Base-by-base conservation (phyloP, 768 basidiomycete species). In the Trametes maxima region DNA sequence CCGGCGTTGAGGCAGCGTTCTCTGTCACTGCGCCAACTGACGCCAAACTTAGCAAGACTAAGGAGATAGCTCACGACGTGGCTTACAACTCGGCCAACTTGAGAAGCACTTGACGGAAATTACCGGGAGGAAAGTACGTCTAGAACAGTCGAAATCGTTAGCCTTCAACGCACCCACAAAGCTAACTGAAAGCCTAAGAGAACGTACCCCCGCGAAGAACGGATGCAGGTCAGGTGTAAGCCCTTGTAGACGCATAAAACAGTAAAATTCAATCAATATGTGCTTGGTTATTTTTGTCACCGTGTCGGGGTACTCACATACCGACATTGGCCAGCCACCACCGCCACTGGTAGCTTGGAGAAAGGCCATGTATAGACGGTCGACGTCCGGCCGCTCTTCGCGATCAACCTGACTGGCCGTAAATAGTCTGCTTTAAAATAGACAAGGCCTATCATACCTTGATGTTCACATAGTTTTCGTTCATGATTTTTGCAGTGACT, bases 301-400 rank as follows among this genome's bases (percentile, higher is more conserved):
- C 16, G 40, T 24, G 24, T 55, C 43, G 22, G 16, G 16, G 19
- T n/a, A 57, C 69, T 55, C 28, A 70, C 69, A 74, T 39, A 74
- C 69, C 25, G 73, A 73, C 73, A 74, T 72, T 13, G 73, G 73
- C 73, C 73, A 74, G 1, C 73, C 73, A 2, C 73, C 73, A 11
- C 72, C 63, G 14, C 73, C 72, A 12, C 68, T 64, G 0, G 70
- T 71, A 2, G 72, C 72, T 47, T 77, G 77, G 0, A 79, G 64
- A 67, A 76, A 78, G 1, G 68, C 74, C 78, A 79, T 79, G 63
- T 79, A 79, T n/a, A 79, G 59, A n/a, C 76, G 60, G 63, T 79
- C 78, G 10, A 79, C 76, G 56, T 78, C 78, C 0, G 78, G 78
- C 22, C 76, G 60, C 47, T 77, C 78, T 60, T 79, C 78, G 24